Percentiles rank a stretch among this genome's conserved stretches.
Evolutionary conservation across 2,329 filamentous ascomycete genomes (phyloP).

Genomic region (Tolypocladium sp.): DNA sequence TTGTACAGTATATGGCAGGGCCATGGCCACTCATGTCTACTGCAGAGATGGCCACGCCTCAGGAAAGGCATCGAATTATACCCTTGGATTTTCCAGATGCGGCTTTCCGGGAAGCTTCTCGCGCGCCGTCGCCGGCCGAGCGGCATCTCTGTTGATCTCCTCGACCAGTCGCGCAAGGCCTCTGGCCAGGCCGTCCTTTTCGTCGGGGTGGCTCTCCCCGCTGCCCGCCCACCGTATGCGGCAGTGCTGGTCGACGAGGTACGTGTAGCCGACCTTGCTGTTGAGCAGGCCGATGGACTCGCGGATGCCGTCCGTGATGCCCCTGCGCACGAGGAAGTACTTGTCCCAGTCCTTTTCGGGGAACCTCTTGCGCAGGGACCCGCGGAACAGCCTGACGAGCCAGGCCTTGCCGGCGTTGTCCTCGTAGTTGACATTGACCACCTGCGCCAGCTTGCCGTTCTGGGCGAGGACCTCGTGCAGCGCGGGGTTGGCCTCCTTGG

Average conservation of each 20-base stretch:
- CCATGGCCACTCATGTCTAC: neutral
- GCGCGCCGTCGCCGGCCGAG: slow-evolving; percentile 21
- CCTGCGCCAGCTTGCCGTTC: slow-evolving; percentile 52
- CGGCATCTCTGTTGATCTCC: slow-evolving; percentile 37
- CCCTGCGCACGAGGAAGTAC: slow-evolving; percentile 53
- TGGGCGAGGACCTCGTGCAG: slow-evolving; percentile 52
- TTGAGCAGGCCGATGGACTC: slow-evolving; percentile 68
- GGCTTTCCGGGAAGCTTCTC: slow-evolving; percentile 22
- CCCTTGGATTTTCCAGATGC: slow-evolving; percentile 16
- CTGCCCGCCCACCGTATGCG: slow-evolving; percentile 93
- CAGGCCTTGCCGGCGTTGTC: slow-evolving; percentile 62
- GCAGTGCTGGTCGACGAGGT: slow-evolving; percentile 78
- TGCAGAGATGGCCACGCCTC: neutral
- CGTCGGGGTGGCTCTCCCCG: slow-evolving; percentile 54
- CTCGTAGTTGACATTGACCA: slow-evolving; percentile 82
- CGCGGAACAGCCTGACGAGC: slow-evolving; percentile 48
- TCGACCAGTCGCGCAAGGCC: slow-evolving; percentile 53
- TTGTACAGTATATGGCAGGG: slow-evolving; percentile 20
- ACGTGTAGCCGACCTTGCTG: slow-evolving; percentile 87
- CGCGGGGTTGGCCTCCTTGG: slow-evolving; percentile 56
- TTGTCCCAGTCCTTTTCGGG: slow-evolving; percentile 44
- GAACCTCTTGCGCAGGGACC: slow-evolving; percentile 39
- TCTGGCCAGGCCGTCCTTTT: slow-evolving; percentile 58
- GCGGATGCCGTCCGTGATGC: slow-evolving; percentile 50
- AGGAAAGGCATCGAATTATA: neutral